Evolutionary conservation across 345 rosid species (phyloP).

Genomic region (Pistacia atlantica): DNA sequence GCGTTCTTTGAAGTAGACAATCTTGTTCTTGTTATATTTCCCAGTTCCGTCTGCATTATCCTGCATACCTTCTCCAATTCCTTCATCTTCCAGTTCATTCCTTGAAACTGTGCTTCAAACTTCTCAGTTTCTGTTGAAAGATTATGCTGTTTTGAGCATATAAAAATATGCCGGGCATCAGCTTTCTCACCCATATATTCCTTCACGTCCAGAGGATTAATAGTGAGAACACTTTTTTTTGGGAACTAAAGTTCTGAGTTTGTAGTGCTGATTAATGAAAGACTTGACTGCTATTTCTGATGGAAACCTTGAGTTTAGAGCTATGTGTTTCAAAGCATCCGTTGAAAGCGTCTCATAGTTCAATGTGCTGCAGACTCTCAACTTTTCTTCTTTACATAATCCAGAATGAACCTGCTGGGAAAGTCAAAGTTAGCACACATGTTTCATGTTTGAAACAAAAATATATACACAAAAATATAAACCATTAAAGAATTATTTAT

Average conservation of each 20-base stretch:
- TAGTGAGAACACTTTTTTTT: background rate
- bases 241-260: conserved; percentile 9
- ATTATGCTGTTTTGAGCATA: conserved; percentile 22
- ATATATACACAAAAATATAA: background rate
- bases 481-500: background rate
- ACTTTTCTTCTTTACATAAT: conserved; percentile 36
- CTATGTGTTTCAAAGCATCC: conserved; percentile 31
- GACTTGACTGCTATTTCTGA: conserved; percentile 30
- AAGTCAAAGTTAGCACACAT: background rate
- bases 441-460: background rate
- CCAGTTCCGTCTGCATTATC: conserved; percentile 30
- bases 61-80: conserved; percentile 32
- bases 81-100: conserved; percentile 25
- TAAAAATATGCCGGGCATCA: conserved; percentile 13
- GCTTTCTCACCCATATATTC: conserved; percentile 6
- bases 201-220: background rate
- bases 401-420: conserved; percentile 44
- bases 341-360: conserved; percentile 49
- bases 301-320: conserved; percentile 44
- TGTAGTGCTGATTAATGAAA: conserved; percentile 34
- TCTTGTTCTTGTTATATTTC: conserved; percentile 26
- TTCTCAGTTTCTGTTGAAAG: conserved; percentile 21
- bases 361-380: conserved; percentile 36
- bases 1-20: conserved; percentile 23
- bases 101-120: conserved; percentile 24